These are phyloP conservation scores for Coemansia sp. DNA, from an alignment of 192 early-diverging fungal genomes.

Conservation along the genomic window DNA sequence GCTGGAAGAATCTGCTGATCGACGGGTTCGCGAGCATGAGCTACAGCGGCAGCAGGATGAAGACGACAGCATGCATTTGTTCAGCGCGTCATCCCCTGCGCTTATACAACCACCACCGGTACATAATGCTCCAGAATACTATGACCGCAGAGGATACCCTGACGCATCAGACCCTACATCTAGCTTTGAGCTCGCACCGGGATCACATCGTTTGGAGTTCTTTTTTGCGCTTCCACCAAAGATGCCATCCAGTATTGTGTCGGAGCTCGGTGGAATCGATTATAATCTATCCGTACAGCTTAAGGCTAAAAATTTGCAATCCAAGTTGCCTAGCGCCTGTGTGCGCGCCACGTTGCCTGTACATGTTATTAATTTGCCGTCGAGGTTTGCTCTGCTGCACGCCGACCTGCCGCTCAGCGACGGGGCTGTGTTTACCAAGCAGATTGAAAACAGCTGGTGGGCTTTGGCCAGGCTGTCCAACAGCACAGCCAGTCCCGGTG, in stretches of 20 bases:
- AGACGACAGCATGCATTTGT: background rate
- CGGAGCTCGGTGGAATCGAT: conserved; percentile 38
- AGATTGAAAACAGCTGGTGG: conserved; percentile 42
- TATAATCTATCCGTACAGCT: conserved; percentile 25
- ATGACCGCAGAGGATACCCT: background rate
- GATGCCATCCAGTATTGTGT: conserved; percentile 38
- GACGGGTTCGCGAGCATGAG: no score
- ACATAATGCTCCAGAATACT: background rate
- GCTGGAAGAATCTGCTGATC: background rate
- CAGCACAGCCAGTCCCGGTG: conserved; percentile 28
- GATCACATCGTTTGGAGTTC: conserved; percentile 35
- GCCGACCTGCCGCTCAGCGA: conserved; percentile 23
- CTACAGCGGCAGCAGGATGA: background rate
- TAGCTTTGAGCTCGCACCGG: conserved; percentile 20
- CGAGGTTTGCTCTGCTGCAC: conserved; percentile 20
- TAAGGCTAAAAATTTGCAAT: conserved; percentile 13
- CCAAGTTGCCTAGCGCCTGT: background rate
- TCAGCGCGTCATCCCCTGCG: no score
- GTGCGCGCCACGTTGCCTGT: conserved; percentile 16
- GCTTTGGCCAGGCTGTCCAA: conserved; percentile 23
- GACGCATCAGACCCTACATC: background rate
- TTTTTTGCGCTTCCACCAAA: conserved; percentile 29
- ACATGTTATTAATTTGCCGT: conserved; percentile 36
- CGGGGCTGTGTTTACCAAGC: conserved; percentile 37
- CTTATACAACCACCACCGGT: background rate